Percentiles rank a stretch among this genome's conserved stretches.
phyloP scores from a whole-genome alignment of 768 basidiomycete genomes.

The Lepiota brunneoincarnata region DNA sequence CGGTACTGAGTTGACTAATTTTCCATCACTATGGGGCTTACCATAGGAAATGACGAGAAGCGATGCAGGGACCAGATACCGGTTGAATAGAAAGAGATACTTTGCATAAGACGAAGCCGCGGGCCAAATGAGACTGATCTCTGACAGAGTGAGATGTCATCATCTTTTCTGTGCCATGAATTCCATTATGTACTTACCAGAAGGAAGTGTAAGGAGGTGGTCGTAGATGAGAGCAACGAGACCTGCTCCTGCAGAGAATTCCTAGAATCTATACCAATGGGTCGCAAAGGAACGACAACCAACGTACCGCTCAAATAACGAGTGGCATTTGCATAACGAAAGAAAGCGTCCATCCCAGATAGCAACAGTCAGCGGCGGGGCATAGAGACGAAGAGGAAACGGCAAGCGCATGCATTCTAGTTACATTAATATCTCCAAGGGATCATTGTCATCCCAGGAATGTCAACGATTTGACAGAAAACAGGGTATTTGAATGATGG shows the following conservation, averaged over 20 bases:
- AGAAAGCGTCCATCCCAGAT: not conserved
- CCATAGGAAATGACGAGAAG: not conserved
- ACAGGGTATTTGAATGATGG: no score
- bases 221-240: slow-evolving; percentile 8
- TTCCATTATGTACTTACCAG: not conserved
- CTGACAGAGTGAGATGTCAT: no score
- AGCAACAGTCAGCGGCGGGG: not conserved
- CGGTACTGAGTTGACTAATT: not conserved
- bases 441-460: no score
- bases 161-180: not conserved
- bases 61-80: not conserved
- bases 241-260: not conserved
- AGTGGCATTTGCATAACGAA: slow-evolving; percentile 1
- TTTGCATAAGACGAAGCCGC: slow-evolving; percentile 1
- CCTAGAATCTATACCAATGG: not conserved
- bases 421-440: no score
- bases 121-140: not conserved
- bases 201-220: not conserved
- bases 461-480: no score
- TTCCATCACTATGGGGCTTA: not conserved
- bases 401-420: not conserved
- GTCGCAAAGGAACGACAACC: not conserved
- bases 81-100: not conserved
- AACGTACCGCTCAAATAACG: slow-evolving; percentile 8
- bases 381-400: not conserved